Conservation (phyloP, 163 green algal species). For the Scenedesmus sp. region DNA sequence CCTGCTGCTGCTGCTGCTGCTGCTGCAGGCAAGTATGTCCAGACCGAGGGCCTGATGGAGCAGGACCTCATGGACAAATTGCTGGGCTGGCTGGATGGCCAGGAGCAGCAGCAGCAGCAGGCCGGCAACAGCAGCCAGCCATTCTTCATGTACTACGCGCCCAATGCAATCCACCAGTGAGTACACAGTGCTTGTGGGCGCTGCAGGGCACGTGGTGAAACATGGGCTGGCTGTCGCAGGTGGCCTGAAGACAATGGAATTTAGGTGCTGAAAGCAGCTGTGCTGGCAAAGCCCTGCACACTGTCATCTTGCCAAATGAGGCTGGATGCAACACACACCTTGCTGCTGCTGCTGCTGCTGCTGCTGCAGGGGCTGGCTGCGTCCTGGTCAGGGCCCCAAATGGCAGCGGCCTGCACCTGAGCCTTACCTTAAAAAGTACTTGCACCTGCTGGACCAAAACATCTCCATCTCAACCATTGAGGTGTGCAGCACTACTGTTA, state of each 20-base stretch:
- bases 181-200: background rate
- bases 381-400: background rate
- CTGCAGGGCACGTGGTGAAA: too few relatives aligned
- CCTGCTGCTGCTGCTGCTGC: background rate
- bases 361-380: constrained; percentile 23
- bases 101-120: constrained; percentile 10
- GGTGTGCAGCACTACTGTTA: background rate
- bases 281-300: too few relatives aligned
- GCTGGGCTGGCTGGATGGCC: background rate
- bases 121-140: constrained; percentile 32
- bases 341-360: constrained; percentile 9
- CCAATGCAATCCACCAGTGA: constrained; percentile 31
- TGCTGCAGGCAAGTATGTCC: constrained; percentile 13
- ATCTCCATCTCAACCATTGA: background rate
- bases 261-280: too few relatives aligned
- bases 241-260: too few relatives aligned
- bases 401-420: constrained; percentile 32
- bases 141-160: constrained; percentile 44
- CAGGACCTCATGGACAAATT: constrained; percentile 38
- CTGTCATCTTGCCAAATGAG: too few relatives aligned
- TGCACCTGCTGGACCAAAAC: background rate
- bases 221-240: too few relatives aligned
- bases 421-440: constrained; percentile 9
- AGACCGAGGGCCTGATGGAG: constrained; percentile 37
- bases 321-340: too few relatives aligned